A percentile compares a stretch with the other conserved stretches of the same genome.
phyloP scores from a whole-genome alignment of 306 rosid genomes.

The Citrullus amarus region DNA sequence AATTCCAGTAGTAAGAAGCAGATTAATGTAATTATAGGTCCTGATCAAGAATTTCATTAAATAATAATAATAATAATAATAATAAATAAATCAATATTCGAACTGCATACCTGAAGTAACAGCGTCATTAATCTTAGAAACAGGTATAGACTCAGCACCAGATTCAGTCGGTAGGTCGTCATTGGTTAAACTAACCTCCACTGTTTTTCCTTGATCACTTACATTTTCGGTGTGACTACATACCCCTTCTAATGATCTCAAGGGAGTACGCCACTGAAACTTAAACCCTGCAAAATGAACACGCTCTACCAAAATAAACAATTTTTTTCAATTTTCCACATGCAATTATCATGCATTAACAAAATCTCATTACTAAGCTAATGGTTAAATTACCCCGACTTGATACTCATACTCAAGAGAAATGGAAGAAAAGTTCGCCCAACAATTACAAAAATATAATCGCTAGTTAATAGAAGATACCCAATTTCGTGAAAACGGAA shows the following conservation, averaged over 20 bases:
- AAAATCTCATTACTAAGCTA: background rate
- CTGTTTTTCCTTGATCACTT: constrained; percentile 7
- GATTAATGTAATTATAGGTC: background rate
- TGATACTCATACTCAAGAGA: background rate
- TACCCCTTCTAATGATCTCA: constrained; percentile 30
- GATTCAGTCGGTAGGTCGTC: constrained; percentile 22
- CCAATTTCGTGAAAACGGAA: background rate
- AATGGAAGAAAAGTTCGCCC: background rate
- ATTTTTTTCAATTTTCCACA: background rate
- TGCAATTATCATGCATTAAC: background rate
- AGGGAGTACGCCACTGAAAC: constrained; percentile 35
- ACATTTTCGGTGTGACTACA: constrained; percentile 16
- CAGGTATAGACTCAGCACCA: constrained; percentile 16
- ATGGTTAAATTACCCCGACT: background rate
- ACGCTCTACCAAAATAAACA: background rate
- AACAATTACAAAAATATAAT: background rate
- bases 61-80: background rate
- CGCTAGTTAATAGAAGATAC: background rate
- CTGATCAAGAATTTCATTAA: background rate
- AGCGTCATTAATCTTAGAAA: constrained; percentile 7
- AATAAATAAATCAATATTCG: background rate
- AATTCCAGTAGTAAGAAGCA: background rate
- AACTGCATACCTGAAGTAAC: constrained; percentile 25
- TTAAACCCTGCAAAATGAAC: constrained; percentile 31
- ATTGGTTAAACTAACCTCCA: constrained; percentile 12